A percentile compares a stretch with the other conserved stretches of the same genome.
Conservation (phyloP, 1,284 basidiomycete genomes). For the Somion occarium region DNA sequence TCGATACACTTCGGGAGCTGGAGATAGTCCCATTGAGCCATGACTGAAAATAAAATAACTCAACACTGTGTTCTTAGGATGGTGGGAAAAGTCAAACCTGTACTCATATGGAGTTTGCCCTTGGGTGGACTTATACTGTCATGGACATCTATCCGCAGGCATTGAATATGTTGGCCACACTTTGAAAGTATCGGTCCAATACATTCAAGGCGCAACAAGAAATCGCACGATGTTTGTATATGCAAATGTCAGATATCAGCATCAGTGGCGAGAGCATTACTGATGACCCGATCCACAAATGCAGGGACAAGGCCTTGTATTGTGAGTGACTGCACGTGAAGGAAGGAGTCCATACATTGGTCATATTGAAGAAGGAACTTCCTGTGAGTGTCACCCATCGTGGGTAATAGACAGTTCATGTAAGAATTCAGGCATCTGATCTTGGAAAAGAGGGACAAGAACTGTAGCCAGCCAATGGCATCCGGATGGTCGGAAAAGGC, state of each 20-base stretch:
- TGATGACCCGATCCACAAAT: not conserved
- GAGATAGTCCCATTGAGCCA: not conserved
- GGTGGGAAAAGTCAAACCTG: not conserved
- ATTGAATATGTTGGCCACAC: not conserved
- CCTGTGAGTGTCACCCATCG: not conserved
- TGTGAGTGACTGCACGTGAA: not conserved
- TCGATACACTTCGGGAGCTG: not conserved
- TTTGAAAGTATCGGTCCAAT: not conserved
- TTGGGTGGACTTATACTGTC: not conserved
- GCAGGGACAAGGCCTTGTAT: not conserved
- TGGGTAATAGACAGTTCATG: not conserved
- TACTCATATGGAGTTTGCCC: not conserved
- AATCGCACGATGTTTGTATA: not conserved
- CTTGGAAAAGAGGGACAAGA: not conserved
- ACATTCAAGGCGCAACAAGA: not conserved
- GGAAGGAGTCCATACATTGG: not conserved
- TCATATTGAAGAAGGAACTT: not conserved
- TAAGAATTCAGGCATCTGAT: not conserved
- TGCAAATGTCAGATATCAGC: not conserved
- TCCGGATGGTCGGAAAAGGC: not conserved
- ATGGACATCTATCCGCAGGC: not conserved
- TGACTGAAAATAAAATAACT: not conserved
- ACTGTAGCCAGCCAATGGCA: not conserved
- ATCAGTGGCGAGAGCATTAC: not conserved
- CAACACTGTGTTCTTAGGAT: not conserved